Evolutionary conservation across 768 basidiomycete genomes (phyloP).

Genomic region (Mycena maculata): DNA sequence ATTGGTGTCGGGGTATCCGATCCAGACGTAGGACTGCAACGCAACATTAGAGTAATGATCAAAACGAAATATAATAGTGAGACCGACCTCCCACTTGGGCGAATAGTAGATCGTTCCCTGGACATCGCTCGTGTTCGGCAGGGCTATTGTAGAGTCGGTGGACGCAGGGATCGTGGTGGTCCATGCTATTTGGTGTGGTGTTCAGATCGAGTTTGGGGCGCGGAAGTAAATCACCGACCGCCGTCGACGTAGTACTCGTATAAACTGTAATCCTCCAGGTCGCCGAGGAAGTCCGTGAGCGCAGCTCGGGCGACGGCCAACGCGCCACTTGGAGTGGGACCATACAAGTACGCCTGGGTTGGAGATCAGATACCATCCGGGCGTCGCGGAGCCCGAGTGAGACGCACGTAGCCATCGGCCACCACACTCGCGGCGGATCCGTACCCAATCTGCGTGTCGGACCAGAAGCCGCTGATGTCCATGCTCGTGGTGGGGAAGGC

Average conservation of each 20-base stretch:
- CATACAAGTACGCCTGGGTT: conserved; percentile 22
- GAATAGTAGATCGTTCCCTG: conserved; percentile 31
- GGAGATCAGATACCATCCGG: neutral
- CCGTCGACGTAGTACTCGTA: conserved; percentile 35
- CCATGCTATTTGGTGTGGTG: conserved; percentile 6
- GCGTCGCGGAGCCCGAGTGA: neutral
- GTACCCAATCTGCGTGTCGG: conserved; percentile 24
- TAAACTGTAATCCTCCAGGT: conserved; percentile 8
- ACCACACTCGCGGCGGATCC: conserved; percentile 27
- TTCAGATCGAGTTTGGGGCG: neutral
- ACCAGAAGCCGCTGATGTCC: conserved; percentile 22
- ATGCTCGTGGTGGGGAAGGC: conserved; percentile 16
- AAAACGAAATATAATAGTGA: neutral
- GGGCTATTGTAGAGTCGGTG: conserved; percentile 6
- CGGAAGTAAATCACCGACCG: conserved; percentile 3
- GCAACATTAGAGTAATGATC: neutral
- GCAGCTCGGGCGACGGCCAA: conserved; percentile 22
- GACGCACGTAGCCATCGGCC: conserved; percentile 18
- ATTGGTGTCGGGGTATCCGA: conserved; percentile 31
- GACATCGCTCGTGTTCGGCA: conserved; percentile 23
- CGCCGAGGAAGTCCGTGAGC: conserved; percentile 22
- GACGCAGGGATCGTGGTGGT: conserved; percentile 9
- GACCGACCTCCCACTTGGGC: neutral
- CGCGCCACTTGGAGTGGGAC: conserved; percentile 15
- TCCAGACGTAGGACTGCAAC: conserved; percentile 26